phyloP scores from a whole-genome alignment of 2,329 filamentous ascomycete genomes.

The Xylariomycetidae sp. region DNA sequence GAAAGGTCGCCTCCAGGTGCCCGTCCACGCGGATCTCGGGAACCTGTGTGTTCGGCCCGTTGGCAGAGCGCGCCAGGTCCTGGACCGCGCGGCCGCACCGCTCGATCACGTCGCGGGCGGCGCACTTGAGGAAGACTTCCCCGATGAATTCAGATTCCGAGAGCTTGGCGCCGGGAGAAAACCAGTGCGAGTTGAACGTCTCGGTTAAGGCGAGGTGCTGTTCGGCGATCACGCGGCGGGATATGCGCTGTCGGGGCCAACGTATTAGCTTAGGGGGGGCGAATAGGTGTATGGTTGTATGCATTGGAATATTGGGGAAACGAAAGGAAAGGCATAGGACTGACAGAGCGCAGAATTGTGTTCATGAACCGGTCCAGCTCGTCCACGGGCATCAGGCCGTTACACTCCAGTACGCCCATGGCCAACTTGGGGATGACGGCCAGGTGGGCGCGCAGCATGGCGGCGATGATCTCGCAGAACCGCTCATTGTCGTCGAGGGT shows the following conservation, averaged over 20 bases:
- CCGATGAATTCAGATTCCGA: slow-evolving; percentile 81
- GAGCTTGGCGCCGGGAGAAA: slow-evolving; percentile 74
- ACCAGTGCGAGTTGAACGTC: slow-evolving; percentile 86
- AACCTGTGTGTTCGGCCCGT: slow-evolving; percentile 65
- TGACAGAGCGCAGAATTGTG: slow-evolving; percentile 79
- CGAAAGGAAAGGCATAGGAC: slow-evolving; percentile 20
- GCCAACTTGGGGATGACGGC: slow-evolving; percentile 91
- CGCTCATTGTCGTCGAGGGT: slow-evolving; percentile 84
- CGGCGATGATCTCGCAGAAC: slow-evolving; percentile 75
- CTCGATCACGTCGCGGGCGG: slow-evolving; percentile 82
- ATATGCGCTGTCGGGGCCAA: slow-evolving; percentile 77
- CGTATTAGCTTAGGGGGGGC: no score
- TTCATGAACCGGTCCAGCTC: slow-evolving; percentile 95
- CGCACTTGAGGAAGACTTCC: slow-evolving; percentile 91
- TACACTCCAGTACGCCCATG: slow-evolving; percentile 90
- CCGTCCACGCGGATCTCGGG: slow-evolving; percentile 81
- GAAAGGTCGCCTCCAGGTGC: slow-evolving; percentile 85
- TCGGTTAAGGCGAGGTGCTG: slow-evolving; percentile 94
- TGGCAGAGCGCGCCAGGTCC: slow-evolving; percentile 68
- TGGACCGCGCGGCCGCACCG: slow-evolving; percentile 74
- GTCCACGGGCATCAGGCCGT: slow-evolving; percentile 71
- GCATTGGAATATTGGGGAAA: background rate
- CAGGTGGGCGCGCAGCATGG: slow-evolving; percentile 80
- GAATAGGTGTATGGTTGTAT: no score
- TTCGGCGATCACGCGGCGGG: slow-evolving; percentile 91